Evolutionary conservation across 176 grass and related monocot species (phyloP).

Genomic region (Oryza coarctata): DNA sequence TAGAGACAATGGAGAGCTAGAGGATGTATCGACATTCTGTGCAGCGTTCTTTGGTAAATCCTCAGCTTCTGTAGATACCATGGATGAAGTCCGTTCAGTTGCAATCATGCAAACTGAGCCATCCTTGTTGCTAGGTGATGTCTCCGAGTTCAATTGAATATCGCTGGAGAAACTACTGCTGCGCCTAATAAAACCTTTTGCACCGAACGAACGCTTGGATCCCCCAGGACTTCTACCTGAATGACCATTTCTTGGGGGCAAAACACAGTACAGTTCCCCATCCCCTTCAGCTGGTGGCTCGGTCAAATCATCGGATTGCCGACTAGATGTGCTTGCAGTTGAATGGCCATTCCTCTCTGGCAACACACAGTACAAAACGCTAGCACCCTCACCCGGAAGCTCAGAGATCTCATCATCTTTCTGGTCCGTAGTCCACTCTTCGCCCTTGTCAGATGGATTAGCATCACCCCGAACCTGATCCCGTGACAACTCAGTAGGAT

Average conservation of each 20-base stretch:
- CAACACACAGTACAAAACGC: constrained; percentile 56
- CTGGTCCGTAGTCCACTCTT: background rate
- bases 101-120: constrained; percentile 22
- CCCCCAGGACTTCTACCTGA: constrained; percentile 34
- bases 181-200: constrained; percentile 33
- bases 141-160: constrained; percentile 29
- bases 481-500: background rate
- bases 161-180: constrained; percentile 53
- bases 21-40: constrained; percentile 35
- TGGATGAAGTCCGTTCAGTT: constrained; percentile 16
- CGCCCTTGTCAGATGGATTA: constrained; percentile 8
- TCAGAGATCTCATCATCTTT: constrained; percentile 32
- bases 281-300: constrained; percentile 32
- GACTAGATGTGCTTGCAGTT: constrained; percentile 43
- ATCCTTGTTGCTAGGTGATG: constrained; percentile 40
- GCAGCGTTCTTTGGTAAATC: background rate
- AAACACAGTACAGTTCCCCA: constrained; percentile 63
- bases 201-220: constrained; percentile 37
- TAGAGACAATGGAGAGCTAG: constrained; percentile 39
- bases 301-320: constrained; percentile 21
- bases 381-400: constrained; percentile 42
- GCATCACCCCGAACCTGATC: background rate
- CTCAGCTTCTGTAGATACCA: constrained; percentile 28
- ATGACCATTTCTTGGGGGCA: constrained; percentile 48
- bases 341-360: constrained; percentile 26